Evolutionary conservation across 2,329 filamentous ascomycete species (phyloP).

Genomic region (Sordariomycetes sp.): DNA sequence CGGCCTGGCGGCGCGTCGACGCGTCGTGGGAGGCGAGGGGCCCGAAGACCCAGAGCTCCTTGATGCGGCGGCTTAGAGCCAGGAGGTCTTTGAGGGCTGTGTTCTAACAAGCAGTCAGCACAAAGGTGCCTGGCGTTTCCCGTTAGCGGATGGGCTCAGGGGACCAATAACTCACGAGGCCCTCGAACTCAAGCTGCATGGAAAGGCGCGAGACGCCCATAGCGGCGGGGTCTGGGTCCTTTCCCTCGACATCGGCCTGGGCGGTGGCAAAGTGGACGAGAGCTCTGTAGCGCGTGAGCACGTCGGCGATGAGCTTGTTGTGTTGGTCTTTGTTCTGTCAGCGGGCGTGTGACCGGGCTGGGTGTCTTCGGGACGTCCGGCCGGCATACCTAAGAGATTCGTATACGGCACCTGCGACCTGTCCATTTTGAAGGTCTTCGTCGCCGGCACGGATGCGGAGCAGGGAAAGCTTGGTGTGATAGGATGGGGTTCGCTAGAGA

Average conservation of each 20-base stretch:
- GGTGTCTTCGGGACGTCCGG: not conserved
- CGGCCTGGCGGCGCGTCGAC: constrained; percentile 22
- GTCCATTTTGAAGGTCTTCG: constrained; percentile 15
- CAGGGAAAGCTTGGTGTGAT: not conserved
- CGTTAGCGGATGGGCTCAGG: not conserved
- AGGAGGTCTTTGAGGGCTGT: constrained; percentile 33
- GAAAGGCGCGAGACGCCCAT: constrained; percentile 30
- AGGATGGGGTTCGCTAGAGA: too few relatives aligned
- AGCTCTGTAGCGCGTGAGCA: constrained; percentile 30
- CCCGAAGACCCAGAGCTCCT: constrained; percentile 34
- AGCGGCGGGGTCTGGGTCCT: constrained; percentile 22
- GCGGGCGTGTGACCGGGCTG: not conserved
- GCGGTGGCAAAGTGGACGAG: constrained; percentile 32
- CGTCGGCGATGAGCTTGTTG: constrained; percentile 31
- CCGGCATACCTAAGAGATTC: constrained; percentile 23
- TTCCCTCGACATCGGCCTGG: constrained; percentile 24
- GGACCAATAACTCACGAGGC: constrained; percentile 19
- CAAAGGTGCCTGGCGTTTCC: not conserved
- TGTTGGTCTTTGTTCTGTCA: constrained; percentile 24
- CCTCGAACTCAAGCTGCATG: constrained; percentile 34
- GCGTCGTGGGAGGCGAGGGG: constrained; percentile 26
- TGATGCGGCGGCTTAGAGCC: constrained; percentile 29
- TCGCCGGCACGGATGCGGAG: not conserved
- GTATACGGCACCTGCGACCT: constrained; percentile 18
- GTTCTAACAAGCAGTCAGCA: constrained; percentile 16